Evolutionary conservation across 768 basidiomycete species (phyloP).

Genomic region (Saitozyma sp.): DNA sequence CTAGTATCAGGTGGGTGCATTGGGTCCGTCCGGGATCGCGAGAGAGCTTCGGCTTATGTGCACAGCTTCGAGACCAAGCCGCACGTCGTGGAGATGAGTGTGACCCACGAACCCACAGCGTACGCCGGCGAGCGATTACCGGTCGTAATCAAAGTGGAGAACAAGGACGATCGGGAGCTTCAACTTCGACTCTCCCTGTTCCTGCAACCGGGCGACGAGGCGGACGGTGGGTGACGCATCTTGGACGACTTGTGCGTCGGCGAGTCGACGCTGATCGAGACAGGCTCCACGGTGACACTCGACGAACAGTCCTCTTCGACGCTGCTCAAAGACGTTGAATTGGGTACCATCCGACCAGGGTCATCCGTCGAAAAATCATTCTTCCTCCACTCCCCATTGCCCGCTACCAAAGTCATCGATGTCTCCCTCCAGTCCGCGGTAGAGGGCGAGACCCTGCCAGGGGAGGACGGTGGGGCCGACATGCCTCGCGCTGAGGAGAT

Average conservation of each 20-base stretch:
- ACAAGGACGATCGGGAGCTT: conserved; percentile 69
- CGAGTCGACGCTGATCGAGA: background rate
- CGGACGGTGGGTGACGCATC: conserved; percentile 21
- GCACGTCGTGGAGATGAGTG: conserved; percentile 61
- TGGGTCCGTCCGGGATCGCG: background rate
- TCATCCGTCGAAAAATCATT: conserved; percentile 64
- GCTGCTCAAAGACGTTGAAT: conserved; percentile 69
- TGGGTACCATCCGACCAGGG: conserved; percentile 67
- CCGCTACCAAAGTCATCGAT: conserved; percentile 74
- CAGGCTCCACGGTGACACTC: conserved; percentile 55
- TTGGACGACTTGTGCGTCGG: background rate
- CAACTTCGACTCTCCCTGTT: conserved; percentile 71
- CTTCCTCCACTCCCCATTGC: conserved; percentile 62
- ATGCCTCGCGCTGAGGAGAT: conserved; percentile 59
- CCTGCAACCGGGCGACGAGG: conserved; percentile 56
- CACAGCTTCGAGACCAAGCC: conserved; percentile 57
- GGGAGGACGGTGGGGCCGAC: background rate
- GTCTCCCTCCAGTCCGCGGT: conserved; percentile 70
- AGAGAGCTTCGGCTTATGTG: background rate
- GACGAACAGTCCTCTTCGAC: conserved; percentile 64
- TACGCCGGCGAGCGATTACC: conserved; percentile 80
- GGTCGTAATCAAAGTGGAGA: conserved; percentile 68
- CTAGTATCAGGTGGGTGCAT: conserved; percentile 24
- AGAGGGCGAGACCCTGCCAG: conserved; percentile 23
- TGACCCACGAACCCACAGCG: conserved; percentile 68